Evolutionary conservation across 371 early-diverging fungal species (phyloP), one percentile per base, ranked within the genome.

Genomic region (Mortierella sp.): DNA sequence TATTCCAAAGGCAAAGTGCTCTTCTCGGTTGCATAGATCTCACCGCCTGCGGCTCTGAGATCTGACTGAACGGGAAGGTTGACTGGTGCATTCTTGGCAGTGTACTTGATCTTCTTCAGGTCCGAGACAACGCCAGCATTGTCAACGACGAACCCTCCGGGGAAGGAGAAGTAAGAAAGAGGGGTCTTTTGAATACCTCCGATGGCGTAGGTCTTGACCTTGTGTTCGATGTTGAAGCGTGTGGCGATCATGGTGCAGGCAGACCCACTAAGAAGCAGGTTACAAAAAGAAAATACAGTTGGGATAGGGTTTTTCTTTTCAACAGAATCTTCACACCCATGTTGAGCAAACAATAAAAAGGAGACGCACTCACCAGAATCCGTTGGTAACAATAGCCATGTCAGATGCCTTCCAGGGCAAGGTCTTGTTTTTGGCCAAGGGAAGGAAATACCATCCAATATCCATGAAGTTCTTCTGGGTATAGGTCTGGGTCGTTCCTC

Each of bases 161-260:
- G 76, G 70, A 76, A 76, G 11, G 76, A 60, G 27, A 69, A 76
- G 58, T 76, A 76, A 27, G 76, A 76, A 12, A 76, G 50, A 4
- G 76, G 57, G 5, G 48, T 58, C 53, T 70, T 65, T 23, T 46
- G 15, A 23, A 70, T 49, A 28, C 78, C 78, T 1, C 78, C 78
- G 23, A 70, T 51, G 4, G 70, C 70, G 34, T 76, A 76, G 14
- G 70, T 70, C 54, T 57, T 60, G 55, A 76, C 70, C 42, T 64
- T 65, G 59, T 76, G 70, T 8, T 28, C 50, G 27, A 61, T 56
- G 39, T 55, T 51, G 52, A 75, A 64, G 24, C 75, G 75, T 15
- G 75, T 75, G 30, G 75, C 75, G 27, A 75, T 75, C 75, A 75
- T 75, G 42, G 70, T 70, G 60, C 78, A 76, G 21, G 78, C 78